A percentile compares a stretch with the other conserved stretches of the same genome.
phyloP scores from a whole-genome alignment of 2,329 filamentous ascomycete genomes.

The Fusarium temperatum region DNA sequence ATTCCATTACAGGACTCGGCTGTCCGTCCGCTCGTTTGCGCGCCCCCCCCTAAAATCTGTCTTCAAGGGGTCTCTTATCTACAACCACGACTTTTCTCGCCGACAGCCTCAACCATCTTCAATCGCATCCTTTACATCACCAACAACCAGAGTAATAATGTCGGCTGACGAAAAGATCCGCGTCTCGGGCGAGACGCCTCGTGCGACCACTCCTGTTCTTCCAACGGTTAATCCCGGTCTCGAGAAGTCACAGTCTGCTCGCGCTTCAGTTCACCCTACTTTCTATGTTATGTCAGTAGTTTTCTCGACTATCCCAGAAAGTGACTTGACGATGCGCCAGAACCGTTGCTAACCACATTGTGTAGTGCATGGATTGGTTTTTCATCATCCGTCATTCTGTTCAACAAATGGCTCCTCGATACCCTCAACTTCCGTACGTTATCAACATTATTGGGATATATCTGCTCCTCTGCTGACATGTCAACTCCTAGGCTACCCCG shows the following conservation, averaged over 20 bases:
- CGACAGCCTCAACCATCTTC: constrained; percentile 23
- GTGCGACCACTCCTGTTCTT: constrained; percentile 71
- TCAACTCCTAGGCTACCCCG: constrained; percentile 66
- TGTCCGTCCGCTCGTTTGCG: constrained; percentile 54
- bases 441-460: not conserved
- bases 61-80: constrained; percentile 41
- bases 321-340: not conserved
- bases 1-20: constrained; percentile 45
- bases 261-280: constrained; percentile 77
- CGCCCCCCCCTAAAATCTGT: constrained; percentile 47
- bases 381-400: constrained; percentile 94
- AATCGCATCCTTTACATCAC: constrained; percentile 38
- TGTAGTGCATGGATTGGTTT: constrained; percentile 88
- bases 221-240: constrained; percentile 81
- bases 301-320: not conserved
- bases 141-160: constrained; percentile 58
- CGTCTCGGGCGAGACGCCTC: constrained; percentile 78
- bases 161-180: constrained; percentile 80
- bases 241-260: constrained; percentile 74
- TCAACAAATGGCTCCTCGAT: constrained; percentile 98
- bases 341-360: constrained; percentile 18
- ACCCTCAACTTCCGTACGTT: constrained; percentile 76
- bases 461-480: constrained; percentile 26
- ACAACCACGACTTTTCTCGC: constrained; percentile 33
- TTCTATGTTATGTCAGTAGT: constrained; percentile 78